phyloP scores from a whole-genome alignment of 352 stramenopile species.

The Peronospora belbahrii region DNA sequence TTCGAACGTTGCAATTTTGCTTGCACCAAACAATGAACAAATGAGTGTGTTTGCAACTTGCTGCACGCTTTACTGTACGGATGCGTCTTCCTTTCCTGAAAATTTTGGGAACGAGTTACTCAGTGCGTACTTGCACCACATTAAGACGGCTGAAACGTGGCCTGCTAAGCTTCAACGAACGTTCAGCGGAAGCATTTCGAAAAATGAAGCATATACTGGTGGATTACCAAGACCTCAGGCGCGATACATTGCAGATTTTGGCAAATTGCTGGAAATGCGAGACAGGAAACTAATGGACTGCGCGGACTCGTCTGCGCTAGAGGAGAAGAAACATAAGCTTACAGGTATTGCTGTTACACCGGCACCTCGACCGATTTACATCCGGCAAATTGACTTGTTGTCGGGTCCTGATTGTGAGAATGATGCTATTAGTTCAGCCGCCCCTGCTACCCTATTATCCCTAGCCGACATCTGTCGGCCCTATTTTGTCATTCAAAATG shows the following conservation, averaged over 20 bases:
- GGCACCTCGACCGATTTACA: conserved; percentile 60
- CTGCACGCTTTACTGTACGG: conserved; percentile 72
- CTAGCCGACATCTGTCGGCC: conserved; percentile 44
- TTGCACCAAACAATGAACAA: conserved; percentile 81
- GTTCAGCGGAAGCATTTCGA: conserved; percentile 60
- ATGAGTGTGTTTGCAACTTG: conserved; percentile 86
- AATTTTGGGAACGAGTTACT: conserved; percentile 69
- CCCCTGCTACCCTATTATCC: conserved; percentile 3
- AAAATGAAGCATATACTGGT: conserved; percentile 64
- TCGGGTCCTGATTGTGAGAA: conserved; percentile 18
- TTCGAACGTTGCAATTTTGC: conserved; percentile 67
- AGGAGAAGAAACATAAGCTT: conserved; percentile 73
- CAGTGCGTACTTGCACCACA: conserved; percentile 68
- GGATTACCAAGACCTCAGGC: conserved; percentile 61
- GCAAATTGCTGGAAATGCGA: conserved; percentile 63
- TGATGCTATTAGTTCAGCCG: conserved; percentile 1
- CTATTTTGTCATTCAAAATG: conserved; percentile 83
- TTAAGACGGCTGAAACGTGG: conserved; percentile 67
- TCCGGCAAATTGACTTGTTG: conserved; percentile 68
- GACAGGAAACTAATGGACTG: conserved; percentile 52
- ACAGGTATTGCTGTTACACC: conserved; percentile 68
- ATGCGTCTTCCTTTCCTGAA: conserved; percentile 52
- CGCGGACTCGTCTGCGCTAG: conserved; percentile 32
- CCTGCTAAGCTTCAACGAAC: conserved; percentile 66
- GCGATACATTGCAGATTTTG: conserved; percentile 75